Conservation (phyloP, 1,139 yeast species). For the Casaregolazyma suthepensis region DNA sequence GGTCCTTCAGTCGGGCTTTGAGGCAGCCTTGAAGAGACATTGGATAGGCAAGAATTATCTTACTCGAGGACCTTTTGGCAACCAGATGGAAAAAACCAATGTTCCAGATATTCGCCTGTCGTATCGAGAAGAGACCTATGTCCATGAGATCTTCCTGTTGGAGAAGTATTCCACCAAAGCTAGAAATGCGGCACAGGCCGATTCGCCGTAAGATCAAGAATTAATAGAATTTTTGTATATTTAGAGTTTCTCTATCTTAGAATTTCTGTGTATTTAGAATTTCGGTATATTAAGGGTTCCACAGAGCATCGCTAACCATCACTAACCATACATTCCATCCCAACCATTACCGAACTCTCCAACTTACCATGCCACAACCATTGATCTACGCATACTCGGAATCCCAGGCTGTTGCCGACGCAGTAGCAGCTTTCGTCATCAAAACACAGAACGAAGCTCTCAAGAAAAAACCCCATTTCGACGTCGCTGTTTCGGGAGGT, state of each 20-base stretch:
- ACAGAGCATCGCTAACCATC: too few relatives aligned
- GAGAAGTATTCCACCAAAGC: slow-evolving; percentile 44
- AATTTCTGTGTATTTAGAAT: too few relatives aligned
- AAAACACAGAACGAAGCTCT: slow-evolving; percentile 71
- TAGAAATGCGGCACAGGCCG: neutral
- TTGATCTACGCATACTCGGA: slow-evolving; percentile 24
- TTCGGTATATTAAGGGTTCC: too few relatives aligned
- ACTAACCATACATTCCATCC: neutral
- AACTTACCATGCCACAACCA: slow-evolving; percentile 19
- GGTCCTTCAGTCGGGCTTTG: slow-evolving; percentile 90
- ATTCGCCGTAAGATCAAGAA: neutral
- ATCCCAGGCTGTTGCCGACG: slow-evolving; percentile 36
- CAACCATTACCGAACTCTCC: neutral
- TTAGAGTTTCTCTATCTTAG: neutral
- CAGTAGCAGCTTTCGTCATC: slow-evolving; percentile 84
- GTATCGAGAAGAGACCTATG: slow-evolving; percentile 74
- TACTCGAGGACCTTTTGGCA: slow-evolving; percentile 62
- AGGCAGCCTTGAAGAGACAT: slow-evolving; percentile 71
- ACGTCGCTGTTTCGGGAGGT: slow-evolving; percentile 86
- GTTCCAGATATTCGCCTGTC: slow-evolving; percentile 84
- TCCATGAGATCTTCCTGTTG: slow-evolving; percentile 69
- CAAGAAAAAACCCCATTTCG: slow-evolving; percentile 38
- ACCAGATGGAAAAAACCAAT: slow-evolving; percentile 87
- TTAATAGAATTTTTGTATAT: neutral
- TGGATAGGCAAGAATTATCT: slow-evolving; percentile 81